phyloP scores from a whole-genome alignment of 352 stramenopile genomes.

The Phytophthora colocasiae region DNA sequence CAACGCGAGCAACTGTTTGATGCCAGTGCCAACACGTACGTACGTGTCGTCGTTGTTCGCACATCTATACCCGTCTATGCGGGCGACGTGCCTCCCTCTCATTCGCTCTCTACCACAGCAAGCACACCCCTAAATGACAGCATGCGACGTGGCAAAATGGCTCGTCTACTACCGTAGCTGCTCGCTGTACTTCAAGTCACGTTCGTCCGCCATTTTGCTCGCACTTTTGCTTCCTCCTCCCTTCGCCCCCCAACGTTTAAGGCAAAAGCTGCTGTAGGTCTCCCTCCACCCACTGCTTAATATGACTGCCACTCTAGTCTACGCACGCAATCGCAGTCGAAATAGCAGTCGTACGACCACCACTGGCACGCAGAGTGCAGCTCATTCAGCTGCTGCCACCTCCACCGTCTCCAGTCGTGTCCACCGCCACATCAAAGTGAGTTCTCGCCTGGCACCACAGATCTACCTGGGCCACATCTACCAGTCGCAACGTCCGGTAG shows the following conservation, averaged over 20 bases:
- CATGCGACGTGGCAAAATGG: slow-evolving; percentile 36
- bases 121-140: slow-evolving; percentile 17
- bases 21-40: background rate
- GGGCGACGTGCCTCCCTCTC: slow-evolving; percentile 5
- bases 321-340: slow-evolving; percentile 6
- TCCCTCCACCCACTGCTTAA: background rate
- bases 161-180: slow-evolving; percentile 12
- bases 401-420: background rate
- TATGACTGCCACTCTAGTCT: slow-evolving; percentile 32
- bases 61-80: background rate
- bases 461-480: slow-evolving; percentile 43
- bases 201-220: background rate
- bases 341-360: background rate
- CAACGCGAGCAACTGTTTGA: background rate
- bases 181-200: slow-evolving; percentile 20
- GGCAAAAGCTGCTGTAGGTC: background rate
- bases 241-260: background rate
- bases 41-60: background rate
- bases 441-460: slow-evolving; percentile 35
- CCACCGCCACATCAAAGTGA: slow-evolving; percentile 38
- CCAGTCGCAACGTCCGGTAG: background rate
- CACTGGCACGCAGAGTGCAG: slow-evolving; percentile 2
- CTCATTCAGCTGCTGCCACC: too few relatives aligned
- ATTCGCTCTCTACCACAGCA: slow-evolving; percentile 5
- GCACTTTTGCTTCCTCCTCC: slow-evolving; percentile 11